Evolutionary conservation across 2,329 filamentous ascomycete genomes (phyloP).

Genomic region (Fusarium graminum): DNA sequence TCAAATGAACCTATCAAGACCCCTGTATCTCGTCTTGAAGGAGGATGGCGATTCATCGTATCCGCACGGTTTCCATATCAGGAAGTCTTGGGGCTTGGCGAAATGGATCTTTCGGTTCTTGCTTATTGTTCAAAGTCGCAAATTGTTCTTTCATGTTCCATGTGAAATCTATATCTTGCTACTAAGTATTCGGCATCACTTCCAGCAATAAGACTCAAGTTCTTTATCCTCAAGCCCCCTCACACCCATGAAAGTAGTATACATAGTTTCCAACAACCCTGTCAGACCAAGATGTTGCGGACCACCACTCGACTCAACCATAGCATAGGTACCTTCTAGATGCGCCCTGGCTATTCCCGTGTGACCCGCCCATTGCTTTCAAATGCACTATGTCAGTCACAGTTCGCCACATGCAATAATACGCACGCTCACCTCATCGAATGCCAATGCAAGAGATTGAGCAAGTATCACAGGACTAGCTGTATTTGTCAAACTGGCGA

Average conservation of each 20-base stretch:
- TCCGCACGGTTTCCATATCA: neutral
- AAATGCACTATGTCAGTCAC: neutral
- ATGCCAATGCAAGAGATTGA: conserved; percentile 14
- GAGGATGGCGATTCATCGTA: neutral
- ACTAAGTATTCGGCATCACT: neutral
- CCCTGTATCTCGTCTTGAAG: no score
- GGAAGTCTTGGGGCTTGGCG: neutral
- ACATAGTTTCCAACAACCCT: neutral
- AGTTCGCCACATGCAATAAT: no score
- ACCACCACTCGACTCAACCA: neutral
- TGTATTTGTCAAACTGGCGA: neutral
- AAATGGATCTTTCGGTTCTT: no score
- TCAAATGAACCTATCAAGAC: no score
- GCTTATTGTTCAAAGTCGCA: no score
- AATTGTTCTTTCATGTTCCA: neutral
- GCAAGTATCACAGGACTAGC: neutral
- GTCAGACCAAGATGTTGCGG: neutral
- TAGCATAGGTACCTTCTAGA: neutral
- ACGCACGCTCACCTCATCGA: conserved; percentile 6
- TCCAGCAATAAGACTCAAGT: no score
- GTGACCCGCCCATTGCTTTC: neutral
- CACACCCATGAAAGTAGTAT: neutral
- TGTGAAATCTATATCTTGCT: neutral
- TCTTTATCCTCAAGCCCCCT: neutral
- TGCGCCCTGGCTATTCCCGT: neutral